Base-by-base conservation (phyloP, 305 asterid genomes). In the Plantago lanceolata region DNA sequence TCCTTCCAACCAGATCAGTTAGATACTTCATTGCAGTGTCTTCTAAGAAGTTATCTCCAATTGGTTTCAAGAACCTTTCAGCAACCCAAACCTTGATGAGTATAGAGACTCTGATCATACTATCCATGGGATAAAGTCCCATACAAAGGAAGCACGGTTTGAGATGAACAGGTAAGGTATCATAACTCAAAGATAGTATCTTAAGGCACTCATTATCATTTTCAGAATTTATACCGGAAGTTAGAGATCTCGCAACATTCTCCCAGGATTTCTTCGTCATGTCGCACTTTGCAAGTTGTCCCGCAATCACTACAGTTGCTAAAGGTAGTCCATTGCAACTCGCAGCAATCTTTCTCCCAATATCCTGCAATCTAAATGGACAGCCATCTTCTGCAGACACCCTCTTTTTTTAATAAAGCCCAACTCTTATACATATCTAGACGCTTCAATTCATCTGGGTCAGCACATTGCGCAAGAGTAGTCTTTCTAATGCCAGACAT, bases 271-370 rank as follows among this genome's bases (percentile, higher is more conserved):
- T 43, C 5, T 9, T 13, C 15, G 59, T 26, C 40, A 14, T 54
- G 59, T 51, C 26, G 14, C 43, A 54, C 16, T 26, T 54, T 54
- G 19, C 59, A 19, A 54, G 59, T 26, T 54, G 59, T 15, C 59
- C 40, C 1, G 59, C 59, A 6, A 54, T 54, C 43, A 24, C 58
- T 13, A 53, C 58, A 21, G 21, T 21, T 12, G 58, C 58, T 24
- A 53, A 53, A 20, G 58, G 58, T 8, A 53, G 37, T 21, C 58
- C 58, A 0, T 13, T 13, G 35, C 58, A 53, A 53, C 18, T 53
- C 3, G 7, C 1, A 6, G 58, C 58, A 24, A 53, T 53, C 35
- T 3, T 53, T 17, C 8, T 53, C 35, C 58, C 35, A 53, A 53
- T 4, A 53, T 21, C 9, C 58, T 53, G 28, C 16, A 52, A 52